Conservation (phyloP, 2,329 filamentous ascomycete species). For the Arthrobotrys sphaeroides region DNA sequence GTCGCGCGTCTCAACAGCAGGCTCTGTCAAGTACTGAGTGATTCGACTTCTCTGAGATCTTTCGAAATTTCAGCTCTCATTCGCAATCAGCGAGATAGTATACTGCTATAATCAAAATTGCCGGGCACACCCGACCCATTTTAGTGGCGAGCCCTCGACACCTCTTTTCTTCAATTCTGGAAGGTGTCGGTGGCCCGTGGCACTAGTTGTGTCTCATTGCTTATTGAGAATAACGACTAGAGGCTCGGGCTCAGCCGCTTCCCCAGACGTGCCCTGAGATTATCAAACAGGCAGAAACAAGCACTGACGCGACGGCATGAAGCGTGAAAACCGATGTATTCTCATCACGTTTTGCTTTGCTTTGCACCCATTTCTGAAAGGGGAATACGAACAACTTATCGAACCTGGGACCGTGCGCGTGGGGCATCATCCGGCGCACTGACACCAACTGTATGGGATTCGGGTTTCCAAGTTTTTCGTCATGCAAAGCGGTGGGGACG, state of each 20-base stretch:
- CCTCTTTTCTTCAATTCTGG: neutral
- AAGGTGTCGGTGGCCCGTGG: neutral
- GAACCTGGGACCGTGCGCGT: neutral
- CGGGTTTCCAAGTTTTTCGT: slow-evolving; percentile 21
- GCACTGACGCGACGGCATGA: slow-evolving; percentile 4
- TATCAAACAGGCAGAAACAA: slow-evolving; percentile 9
- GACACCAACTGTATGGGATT: slow-evolving; percentile 34
- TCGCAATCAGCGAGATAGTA: neutral
- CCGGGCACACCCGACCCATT: neutral
- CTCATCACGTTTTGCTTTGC: neutral
- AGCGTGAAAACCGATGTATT: neutral
- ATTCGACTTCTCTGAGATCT: neutral
- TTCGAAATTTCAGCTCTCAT: neutral
- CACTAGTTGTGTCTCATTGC: neutral
- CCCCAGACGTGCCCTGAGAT: neutral
- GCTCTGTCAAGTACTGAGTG: neutral
- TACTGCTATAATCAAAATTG: neutral
- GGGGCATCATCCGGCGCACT: slow-evolving; percentile 41
- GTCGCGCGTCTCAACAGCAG: neutral
- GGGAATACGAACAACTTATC: neutral
- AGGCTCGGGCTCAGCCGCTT: neutral
- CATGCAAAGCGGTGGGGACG: slow-evolving; percentile 28
- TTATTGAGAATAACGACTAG: neutral
- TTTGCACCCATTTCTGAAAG: neutral
- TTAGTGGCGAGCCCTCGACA: neutral